Percentiles rank a stretch among this genome's conserved stretches.
Conservation (phyloP, 768 basidiomycete genomes). For the Amylocystis lapponica region DNA sequence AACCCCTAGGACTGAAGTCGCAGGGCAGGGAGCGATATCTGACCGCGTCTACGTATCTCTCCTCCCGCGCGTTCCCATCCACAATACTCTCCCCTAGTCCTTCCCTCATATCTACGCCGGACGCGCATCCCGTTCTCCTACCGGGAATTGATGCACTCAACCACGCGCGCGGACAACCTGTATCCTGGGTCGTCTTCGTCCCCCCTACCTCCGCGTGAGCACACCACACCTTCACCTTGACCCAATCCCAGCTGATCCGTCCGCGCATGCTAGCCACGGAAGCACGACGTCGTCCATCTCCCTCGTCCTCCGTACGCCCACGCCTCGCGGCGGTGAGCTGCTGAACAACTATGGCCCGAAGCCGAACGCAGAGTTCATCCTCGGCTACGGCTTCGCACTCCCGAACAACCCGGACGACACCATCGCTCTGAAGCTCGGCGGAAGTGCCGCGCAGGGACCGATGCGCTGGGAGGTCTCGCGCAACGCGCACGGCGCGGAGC, state of each 20-base stretch:
- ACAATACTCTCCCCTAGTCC: constrained; percentile 59
- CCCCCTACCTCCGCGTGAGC: neutral
- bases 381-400: constrained; percentile 89
- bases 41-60: constrained; percentile 68
- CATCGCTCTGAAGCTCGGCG: constrained; percentile 72
- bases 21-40: constrained; percentile 62
- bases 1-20: neutral
- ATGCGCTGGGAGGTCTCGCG: constrained; percentile 62
- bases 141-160: constrained; percentile 87
- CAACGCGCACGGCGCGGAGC: constrained; percentile 44
- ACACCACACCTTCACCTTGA: neutral
- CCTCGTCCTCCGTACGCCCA: constrained; percentile 48
- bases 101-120: constrained; percentile 42
- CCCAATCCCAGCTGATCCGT: too few species aligned
- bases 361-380: constrained; percentile 82
- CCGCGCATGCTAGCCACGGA: constrained; percentile 11
- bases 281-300: constrained; percentile 56
- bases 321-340: constrained; percentile 46
- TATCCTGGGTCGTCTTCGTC: constrained; percentile 69
- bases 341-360: constrained; percentile 94
- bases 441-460: constrained; percentile 21
- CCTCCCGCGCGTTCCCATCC: constrained; percentile 89
- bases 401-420: constrained; percentile 81
- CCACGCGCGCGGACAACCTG: constrained; percentile 72
- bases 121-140: constrained; percentile 71